phyloP scores from a whole-genome alignment of 352 stramenopile species.

The Phytophthora niederhauseri region DNA sequence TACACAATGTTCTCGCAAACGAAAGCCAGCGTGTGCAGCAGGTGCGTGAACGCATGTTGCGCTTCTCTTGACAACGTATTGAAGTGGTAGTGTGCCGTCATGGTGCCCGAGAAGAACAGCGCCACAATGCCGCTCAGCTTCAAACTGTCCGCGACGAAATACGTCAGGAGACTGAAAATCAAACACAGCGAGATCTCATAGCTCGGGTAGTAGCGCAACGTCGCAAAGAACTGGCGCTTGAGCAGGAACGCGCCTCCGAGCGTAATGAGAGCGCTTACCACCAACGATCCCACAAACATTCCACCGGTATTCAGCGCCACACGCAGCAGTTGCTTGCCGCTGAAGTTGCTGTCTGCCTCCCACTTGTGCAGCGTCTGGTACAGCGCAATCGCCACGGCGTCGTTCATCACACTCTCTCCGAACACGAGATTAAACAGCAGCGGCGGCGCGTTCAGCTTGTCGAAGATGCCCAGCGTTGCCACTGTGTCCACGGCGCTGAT shows the following conservation, averaged over 20 bases:
- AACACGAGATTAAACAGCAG: constrained; percentile 96
- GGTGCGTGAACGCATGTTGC: constrained; percentile 84
- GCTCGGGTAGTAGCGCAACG: constrained; percentile 78
- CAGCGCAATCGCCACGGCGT: constrained; percentile 93
- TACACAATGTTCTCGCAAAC: constrained; percentile 87
- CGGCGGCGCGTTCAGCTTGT: constrained; percentile 86
- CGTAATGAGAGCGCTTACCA: constrained; percentile 75
- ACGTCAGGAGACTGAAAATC: constrained; percentile 88
- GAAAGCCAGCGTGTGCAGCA: constrained; percentile 85
- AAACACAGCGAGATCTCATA: constrained; percentile 89
- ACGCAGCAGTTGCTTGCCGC: constrained; percentile 57
- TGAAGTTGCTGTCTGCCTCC: constrained; percentile 76
- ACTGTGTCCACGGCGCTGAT: constrained; percentile 95
- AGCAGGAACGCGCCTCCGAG: constrained; percentile 77
- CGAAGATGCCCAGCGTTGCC: constrained; percentile 93
- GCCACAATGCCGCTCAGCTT: constrained; percentile 93
- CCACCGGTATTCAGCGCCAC: constrained; percentile 71
- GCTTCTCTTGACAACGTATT: constrained; percentile 83
- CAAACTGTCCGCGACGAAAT: constrained; percentile 81
- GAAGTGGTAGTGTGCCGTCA: constrained; percentile 90
- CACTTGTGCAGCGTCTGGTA: constrained; percentile 94
- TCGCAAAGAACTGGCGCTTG: constrained; percentile 75
- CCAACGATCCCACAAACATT: constrained; percentile 83
- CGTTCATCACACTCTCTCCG: constrained; percentile 95
- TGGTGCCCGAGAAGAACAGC: constrained; percentile 93